Conservation (phyloP, 768 basidiomycete species). For the Asterophora lycoperdoides region DNA sequence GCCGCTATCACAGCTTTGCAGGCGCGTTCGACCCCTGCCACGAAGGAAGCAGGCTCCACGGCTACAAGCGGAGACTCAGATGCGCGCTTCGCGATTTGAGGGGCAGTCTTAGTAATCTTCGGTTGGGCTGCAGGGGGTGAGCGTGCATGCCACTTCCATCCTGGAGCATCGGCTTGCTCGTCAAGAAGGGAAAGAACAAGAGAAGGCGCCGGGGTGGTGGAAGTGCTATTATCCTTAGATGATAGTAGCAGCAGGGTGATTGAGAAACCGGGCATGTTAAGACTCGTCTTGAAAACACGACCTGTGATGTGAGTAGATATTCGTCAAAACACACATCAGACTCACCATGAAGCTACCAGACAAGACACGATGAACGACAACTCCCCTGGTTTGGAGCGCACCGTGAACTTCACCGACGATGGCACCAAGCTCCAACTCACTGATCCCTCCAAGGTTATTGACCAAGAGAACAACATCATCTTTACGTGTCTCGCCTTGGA, state of each 20-base stretch:
- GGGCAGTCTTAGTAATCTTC: constrained; percentile 13
- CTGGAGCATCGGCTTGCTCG: constrained; percentile 62
- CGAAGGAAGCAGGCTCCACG: constrained; percentile 48
- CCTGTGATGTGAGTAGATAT: neutral
- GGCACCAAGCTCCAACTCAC: constrained; percentile 74
- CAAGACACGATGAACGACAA: constrained; percentile 59
- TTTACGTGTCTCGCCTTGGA: constrained; percentile 42
- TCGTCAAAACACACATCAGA: neutral
- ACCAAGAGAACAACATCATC: constrained; percentile 77
- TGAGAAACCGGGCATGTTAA: constrained; percentile 93
- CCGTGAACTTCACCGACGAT: constrained; percentile 59
- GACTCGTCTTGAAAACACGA: constrained; percentile 54
- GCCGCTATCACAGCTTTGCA: constrained; percentile 66
- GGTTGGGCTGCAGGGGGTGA: constrained; percentile 30
- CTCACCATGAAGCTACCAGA: constrained; percentile 83
- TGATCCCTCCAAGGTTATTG: constrained; percentile 85
- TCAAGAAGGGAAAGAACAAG: constrained; percentile 67
- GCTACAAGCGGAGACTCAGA: constrained; percentile 20
- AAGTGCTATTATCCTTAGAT: constrained; percentile 32
- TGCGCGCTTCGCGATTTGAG: constrained; percentile 4
- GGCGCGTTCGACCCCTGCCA: constrained; percentile 50
- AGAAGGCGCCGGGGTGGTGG: constrained; percentile 33
- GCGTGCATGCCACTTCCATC: constrained; percentile 78
- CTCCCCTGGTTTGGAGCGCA: constrained; percentile 50
- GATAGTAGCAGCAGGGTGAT: constrained; percentile 80